Base-by-base conservation (phyloP, 257 asterid genomes). In the Fraxinus cuspidata region DNA sequence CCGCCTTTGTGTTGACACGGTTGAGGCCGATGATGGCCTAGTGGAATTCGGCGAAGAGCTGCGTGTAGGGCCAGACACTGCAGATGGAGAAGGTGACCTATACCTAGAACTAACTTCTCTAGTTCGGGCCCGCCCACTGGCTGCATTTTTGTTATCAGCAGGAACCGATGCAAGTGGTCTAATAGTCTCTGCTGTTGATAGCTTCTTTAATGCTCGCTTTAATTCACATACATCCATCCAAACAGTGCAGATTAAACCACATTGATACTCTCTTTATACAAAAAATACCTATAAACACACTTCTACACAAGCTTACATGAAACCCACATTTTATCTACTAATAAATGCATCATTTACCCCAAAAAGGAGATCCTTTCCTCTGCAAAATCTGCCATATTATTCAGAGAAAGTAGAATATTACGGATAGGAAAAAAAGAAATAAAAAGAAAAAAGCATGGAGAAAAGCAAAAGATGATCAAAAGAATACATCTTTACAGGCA, bases 101-200 rank as follows among this genome's bases (percentile, higher is more conserved):
- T 83, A 90, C 82, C 97, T 91, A 53, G 97, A 90, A 84, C 95
- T 87, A 83, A 86, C 90, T 78, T 92, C 96, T 83, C 96, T 83
- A 13, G 87, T 81, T 49, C 84, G 86, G 53, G 85, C 70, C 81
- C 70, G 84, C 58, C 86, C 83, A 47, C 81, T 71, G 77, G 80
- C 73, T 80, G 89, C 97, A 88, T 91, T 83, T 77, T 86, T 88
- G 86, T 92, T 87, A 70, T 91, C 93, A 40, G 94, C 83, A 9
- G 87, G 83, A 82, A 77, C 68, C 81, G 84, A 81, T 19, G 28
- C 15, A 8, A 90, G 88, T 51, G 27, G 75, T 77, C 90, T 85
- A 81, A 80, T 81, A 47, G 84, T 80, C 82, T 81, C 88, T 81
- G 82, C 86, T 63, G 83, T 79, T 73, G 87, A 78, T 75, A 79